These are phyloP conservation scores for Cladosporium sp. DNA, from an alignment of 2,329 filamentous ascomycete genomes.

Conservation along the genomic window DNA sequence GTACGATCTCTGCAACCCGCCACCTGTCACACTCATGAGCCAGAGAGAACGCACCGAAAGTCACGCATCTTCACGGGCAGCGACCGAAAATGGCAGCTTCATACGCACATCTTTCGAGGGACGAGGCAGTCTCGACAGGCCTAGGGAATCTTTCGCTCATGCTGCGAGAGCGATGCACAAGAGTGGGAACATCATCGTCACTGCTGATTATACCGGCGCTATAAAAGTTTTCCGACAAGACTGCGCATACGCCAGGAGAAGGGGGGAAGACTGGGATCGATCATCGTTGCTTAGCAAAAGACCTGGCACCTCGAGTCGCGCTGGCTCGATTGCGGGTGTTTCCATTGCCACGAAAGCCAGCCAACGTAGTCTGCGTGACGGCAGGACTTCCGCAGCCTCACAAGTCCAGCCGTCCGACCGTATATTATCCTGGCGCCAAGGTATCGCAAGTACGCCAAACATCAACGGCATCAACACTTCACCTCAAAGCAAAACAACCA, in stretches of 20 bases:
- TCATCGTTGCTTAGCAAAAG: conserved; percentile 69
- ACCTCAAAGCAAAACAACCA: conserved; percentile 25
- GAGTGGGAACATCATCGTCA: conserved; percentile 87
- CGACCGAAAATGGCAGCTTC: conserved; percentile 44
- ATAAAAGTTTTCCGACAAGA: conserved; percentile 97
- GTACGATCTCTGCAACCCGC: conserved; percentile 96
- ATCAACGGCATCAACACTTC: conserved; percentile 6
- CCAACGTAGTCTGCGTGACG: conserved; percentile 34
- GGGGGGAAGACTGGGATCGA: conserved; percentile 72
- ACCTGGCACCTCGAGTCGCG: conserved; percentile 34
- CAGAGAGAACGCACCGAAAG: conserved; percentile 60
- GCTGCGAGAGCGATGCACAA: conserved; percentile 59
- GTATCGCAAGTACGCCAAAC: conserved; percentile 53
- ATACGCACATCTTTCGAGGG: conserved; percentile 19
- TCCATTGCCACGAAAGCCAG: conserved; percentile 45
- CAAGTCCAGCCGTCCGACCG: conserved; percentile 62
- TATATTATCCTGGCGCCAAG: conserved; percentile 85
- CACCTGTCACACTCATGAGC: conserved; percentile 78
- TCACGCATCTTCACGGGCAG: conserved; percentile 48
- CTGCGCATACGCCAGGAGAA: conserved; percentile 76
- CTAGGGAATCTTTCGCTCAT: conserved; percentile 40
- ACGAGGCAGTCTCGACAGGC: conserved; percentile 11
- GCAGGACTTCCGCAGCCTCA: conserved; percentile 32
- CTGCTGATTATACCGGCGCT: conserved; percentile 80
- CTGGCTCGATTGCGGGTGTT: conserved; percentile 11